A percentile compares a stretch with the other conserved stretches of the same genome.
Conservation (phyloP, 2,329 filamentous ascomycete genomes). For the Chrysosporium queenslandicum region DNA sequence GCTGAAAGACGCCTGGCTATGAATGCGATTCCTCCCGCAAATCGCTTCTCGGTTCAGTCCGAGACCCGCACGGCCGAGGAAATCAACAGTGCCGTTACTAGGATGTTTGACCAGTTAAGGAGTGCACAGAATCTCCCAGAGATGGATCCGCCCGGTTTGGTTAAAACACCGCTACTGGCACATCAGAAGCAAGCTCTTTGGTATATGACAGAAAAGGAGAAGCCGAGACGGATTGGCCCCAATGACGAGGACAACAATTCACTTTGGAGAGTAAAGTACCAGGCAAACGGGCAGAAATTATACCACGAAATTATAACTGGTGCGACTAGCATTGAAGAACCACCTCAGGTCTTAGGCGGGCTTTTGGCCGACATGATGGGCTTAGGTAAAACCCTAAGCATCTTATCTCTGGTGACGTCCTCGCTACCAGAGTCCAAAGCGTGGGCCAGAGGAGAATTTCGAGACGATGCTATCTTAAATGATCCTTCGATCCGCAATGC, state of each 20-base stretch:
- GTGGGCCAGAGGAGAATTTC: conserved; percentile 51
- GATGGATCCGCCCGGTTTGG: conserved; percentile 52
- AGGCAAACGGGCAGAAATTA: conserved; percentile 47
- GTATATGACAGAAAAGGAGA: conserved; percentile 75
- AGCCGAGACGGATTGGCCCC: conserved; percentile 49
- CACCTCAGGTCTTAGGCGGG: conserved; percentile 59
- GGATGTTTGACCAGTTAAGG: conserved; percentile 76
- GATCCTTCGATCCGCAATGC: conserved; percentile 45
- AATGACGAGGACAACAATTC: conserved; percentile 56
- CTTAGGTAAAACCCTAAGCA: conserved; percentile 75
- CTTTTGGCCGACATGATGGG: conserved; percentile 83
- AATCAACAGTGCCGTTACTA: conserved; percentile 70
- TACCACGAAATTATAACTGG: conserved; percentile 84
- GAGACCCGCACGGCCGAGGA: conserved; percentile 66
- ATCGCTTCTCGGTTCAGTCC: conserved; percentile 25
- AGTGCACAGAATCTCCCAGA: conserved; percentile 65
- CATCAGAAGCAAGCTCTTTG: conserved; percentile 86
- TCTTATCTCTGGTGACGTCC: conserved; percentile 64
- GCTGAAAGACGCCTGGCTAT: conserved; percentile 37
- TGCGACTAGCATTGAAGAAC: conserved; percentile 49
- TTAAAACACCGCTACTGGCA: conserved; percentile 60
- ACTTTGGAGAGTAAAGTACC: conserved; percentile 61
- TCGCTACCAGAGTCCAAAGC: conserved; percentile 52
- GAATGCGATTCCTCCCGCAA: conserved; percentile 19
- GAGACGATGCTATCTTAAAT: conserved; percentile 26